Evolutionary conservation across 148 eudicot genomes (phyloP), one percentile per base, ranked within the genome.

Genomic region (Rhododendron griersonianum): DNA sequence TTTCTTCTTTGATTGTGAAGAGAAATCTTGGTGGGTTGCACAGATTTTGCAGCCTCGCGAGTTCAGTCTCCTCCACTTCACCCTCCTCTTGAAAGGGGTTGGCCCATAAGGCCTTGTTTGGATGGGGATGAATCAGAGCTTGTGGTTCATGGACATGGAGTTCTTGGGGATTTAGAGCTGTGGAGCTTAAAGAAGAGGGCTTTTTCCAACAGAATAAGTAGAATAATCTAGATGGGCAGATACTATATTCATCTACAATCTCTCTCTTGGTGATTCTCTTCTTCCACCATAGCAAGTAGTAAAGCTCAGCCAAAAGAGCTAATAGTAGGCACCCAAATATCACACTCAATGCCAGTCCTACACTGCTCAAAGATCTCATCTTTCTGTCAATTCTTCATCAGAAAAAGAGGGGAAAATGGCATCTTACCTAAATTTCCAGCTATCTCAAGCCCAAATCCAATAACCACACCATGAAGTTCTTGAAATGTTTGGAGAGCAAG

Each of bases 201-300:
- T 89, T 92, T 80, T 87, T 91, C 76, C 92, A 89, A 44, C 93
- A 92, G 18, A 92, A 87, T 77, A 82, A 85, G 89, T 83, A 84
- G 4, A 91, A 87, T 5, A 88, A 87, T 61, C 87, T 91, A 79
- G 85, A 59, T 77, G 92, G 86, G 65, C 85, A 89, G 39, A 71
- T 33, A 73, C 48, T 91, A 47, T 86, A 82, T 85, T 88, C 84
- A 61, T 86, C 91, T 81, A 91, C 90, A 86, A 90, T 79, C 6
- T 89, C 90, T 90, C 89, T 90, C 73, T 89, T 88, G 19, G 82
- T 86, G 48, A 88, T 81, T 44, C 92, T 94, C 80, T 88, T 95
- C 77, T 94, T 95, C 95, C 98, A 95, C 96, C 98, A 95, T 74
- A 95, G 78, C 85, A 95, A 89, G 89, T 95, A 95, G 90, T 93